These are phyloP conservation scores for Neostapfia colusana DNA, from an alignment of 176 grass and related monocot species.

Conservation along the genomic window DNA sequence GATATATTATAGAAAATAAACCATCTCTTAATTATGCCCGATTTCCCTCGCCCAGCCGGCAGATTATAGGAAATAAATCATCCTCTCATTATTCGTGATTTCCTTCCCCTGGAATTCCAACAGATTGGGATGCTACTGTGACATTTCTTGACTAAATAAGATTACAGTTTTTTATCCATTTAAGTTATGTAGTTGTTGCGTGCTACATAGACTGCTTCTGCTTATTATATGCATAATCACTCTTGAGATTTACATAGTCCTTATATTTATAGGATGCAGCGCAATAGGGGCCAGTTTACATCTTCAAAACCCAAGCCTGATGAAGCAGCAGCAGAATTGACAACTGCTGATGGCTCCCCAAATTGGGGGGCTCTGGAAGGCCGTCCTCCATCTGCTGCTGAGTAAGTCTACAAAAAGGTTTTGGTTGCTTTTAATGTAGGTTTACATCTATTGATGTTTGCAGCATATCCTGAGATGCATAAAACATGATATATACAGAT, in stretches of 20 bases:
- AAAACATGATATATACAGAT: background rate
- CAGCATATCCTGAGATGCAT: slow-evolving; percentile 12
- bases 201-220: slow-evolving; percentile 2
- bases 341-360: slow-evolving; percentile 56
- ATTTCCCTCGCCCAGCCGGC: no score
- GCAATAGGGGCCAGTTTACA: slow-evolving; percentile 95
- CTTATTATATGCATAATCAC: background rate
- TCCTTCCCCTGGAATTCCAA: no score
- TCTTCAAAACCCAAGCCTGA: slow-evolving; percentile 91
- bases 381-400: slow-evolving; percentile 75
- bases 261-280: slow-evolving; percentile 79
- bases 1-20: no score
- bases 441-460: background rate
- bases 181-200: background rate
- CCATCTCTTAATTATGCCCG: no score
- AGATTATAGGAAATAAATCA: no score
- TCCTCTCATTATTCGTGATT: no score
- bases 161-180: background rate
- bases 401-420: slow-evolving; percentile 49
- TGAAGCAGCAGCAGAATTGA: slow-evolving; percentile 51
- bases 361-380: slow-evolving; percentile 84
- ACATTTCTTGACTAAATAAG: slow-evolving; percentile 13
- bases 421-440: slow-evolving; percentile 19
- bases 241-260: slow-evolving; percentile 3
- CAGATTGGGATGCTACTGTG: slow-evolving; percentile 6